Evolutionary conservation across 257 asterid species (phyloP), one percentile per base, ranked within the genome.

Genomic region (Eustoma russellianum): DNA sequence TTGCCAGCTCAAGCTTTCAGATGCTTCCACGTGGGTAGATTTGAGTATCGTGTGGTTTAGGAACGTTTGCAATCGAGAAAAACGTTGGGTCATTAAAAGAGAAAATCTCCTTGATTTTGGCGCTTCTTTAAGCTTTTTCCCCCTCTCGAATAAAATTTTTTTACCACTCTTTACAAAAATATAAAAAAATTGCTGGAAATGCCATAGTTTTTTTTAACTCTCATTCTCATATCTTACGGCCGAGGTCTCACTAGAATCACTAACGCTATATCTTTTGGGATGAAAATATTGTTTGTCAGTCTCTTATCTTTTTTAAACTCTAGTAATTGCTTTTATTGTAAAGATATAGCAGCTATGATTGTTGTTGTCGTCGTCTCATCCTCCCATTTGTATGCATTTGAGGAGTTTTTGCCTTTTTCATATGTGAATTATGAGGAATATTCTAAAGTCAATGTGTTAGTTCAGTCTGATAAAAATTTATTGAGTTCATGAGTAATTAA

Each of bases 51-150:
- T 56, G 74, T 70, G 95, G 84, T 59, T 40, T 30, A 52, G 60
- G 63, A 62, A 70, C 47, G 48, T 54, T 74, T 70, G 48, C 57
- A 53, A 61, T 76, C 95, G 93, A 81, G 57, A 89, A 86, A 81
- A 76, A 76, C 94, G 94, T 76, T 77, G 83, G 77, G 80, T 85
- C 97, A 76, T 75, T 67, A 60, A 77, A 74, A 56, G 77, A 69
- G 73, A 76, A 82, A 69, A 73, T 75, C 78, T 71, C 63, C 66
- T 69, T 46, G 46, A 54, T 40, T 53, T 65, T 40, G 59, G 62
- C 64, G 54, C 51, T 61, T 35, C 30, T 24, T 24, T 24, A 24
- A n/a, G n/a, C 30, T 24, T 24, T 24, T 24, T 24, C 3, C 3
- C 3, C 30, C 30, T 24, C 30, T 24, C 30, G 3, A 43, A 56